Evolutionary conservation across 768 basidiomycete species (phyloP), one percentile per base, ranked within the genome.

Genomic region (Rhodosporidiobolus sp.): DNA sequence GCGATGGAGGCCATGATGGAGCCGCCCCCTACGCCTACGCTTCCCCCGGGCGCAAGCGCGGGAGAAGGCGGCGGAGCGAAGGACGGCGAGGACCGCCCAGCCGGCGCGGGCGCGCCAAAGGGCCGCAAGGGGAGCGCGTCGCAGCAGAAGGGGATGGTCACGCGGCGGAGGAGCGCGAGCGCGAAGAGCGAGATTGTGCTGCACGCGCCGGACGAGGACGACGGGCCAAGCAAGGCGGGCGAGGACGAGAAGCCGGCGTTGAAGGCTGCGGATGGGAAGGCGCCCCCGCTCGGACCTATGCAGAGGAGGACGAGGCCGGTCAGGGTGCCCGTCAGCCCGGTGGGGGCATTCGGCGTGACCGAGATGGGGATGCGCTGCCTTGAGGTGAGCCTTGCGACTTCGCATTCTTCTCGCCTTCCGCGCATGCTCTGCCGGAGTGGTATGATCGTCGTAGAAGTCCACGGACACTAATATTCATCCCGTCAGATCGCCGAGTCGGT

Each of bases 281-380:
- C 38, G 38, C 38, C 38, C 38, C 38, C 38, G 38, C 38, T 43
- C 26, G 46, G 55, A 46, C 10, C 9, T 4, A 26, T 24, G 52
- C 52, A 53, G 54, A 56, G 34, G 11, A 34, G 52, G 43, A 60
- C 34, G 17, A 19, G 24, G 28, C 49, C 20, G 30, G 62, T 52
- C 22, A 22, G 68, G 9, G n/a, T 72, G 5, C 63, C 63, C 24
- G 24, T 24, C 14, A 71, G 65, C 28, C 49, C 67, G 45, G 74
- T 76, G 6, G 74, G 74, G n/a, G 46, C 62, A 30, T 76, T 76
- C n/a, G 74, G 74, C 50, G 65, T 76, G 34, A 72, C 74, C 0
- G 70, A 76, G 48, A 67, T 76, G 68, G 74, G 70, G 5, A 76
- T 76, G 74, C 48, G 74, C 35, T 76, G 74, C 14, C 65, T 76